Evolutionary conservation across 2,329 filamentous ascomycete species (phyloP).

Genomic region (Ceratocystis colombiana): DNA sequence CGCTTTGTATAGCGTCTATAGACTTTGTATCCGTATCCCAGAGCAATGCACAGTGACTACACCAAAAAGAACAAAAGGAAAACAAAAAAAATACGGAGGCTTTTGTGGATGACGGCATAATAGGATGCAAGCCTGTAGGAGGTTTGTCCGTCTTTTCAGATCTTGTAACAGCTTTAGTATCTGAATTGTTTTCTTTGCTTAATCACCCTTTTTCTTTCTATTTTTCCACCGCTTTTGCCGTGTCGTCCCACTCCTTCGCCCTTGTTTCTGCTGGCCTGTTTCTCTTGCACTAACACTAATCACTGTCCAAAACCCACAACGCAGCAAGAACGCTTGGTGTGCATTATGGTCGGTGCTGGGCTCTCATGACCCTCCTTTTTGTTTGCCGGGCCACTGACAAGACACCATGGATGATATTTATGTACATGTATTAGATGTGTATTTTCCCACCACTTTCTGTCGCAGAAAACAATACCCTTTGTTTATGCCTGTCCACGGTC

Average conservation of each 20-base stretch:
- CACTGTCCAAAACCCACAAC: neutral
- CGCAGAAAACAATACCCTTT: constrained; percentile 8
- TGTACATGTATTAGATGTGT: neutral
- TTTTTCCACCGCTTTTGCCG: neutral
- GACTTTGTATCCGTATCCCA: neutral
- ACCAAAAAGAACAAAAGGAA: neutral
- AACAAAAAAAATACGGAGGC: too few relatives aligned
- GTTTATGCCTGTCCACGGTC: neutral
- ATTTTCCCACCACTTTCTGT: neutral
- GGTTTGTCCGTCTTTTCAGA: neutral
- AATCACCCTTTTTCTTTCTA: neutral
- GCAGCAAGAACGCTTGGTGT: neutral
- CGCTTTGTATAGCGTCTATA: constrained; percentile 4
- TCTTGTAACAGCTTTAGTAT: neutral
- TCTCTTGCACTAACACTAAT: neutral
- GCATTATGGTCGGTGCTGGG: neutral
- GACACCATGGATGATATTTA: neutral
- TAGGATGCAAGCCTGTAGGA: too few relatives aligned
- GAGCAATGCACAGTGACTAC: too few relatives aligned
- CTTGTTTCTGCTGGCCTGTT: neutral
- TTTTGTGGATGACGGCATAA: too few relatives aligned
- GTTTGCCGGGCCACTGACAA: neutral
- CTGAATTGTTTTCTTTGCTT: neutral
- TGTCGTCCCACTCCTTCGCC: too few relatives aligned
- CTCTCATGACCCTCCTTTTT: constrained; percentile 4